Evolutionary conservation across 2,329 filamentous ascomycete genomes (phyloP), one percentile per base, ranked within the genome.

Genomic region (Botrytis cinerea): DNA sequence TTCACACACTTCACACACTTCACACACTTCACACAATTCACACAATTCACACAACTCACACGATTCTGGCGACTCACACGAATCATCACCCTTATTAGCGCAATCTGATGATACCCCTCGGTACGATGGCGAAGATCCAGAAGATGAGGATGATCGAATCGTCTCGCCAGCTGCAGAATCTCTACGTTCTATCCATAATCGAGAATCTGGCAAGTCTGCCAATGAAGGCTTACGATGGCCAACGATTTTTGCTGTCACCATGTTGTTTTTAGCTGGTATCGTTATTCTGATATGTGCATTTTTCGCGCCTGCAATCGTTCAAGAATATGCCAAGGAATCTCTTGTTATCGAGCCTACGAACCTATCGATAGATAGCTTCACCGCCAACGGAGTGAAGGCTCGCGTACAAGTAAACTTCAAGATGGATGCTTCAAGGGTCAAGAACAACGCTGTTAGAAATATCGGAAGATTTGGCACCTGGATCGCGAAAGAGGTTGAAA

Each of bases 271-370:
- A 2, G 79, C 90, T 10, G 85, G 91, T 9, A 78, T 95, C 35
- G 81, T 86, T 43, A 93, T 97, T 77, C 90, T 98, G 74, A 83
- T 92, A 25, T 84, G 95, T 73, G 93, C 91, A 25, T 97, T 97
- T 83, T 88, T 97, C 71, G 89, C 92, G 0, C 95, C 95, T 2
- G 90, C 92, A 25, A 89, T 91, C 12, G 89, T 97, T 18, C 90
- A 97, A 82, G 88, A 93, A 80, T 99, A 99, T 82, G 93, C 92
- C 67, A 92, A 95, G 82, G 87, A 95, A 81, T 93, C 95, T 4
- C 87, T 91, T 38, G 90, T 95, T 28, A 88, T 99, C 77, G 90
- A 95, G 80, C 93, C 96, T 2, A 94, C 92, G 9, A 92, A 91
- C 77, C 83, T 99, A 32, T 94, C 94, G 2, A 90, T 99, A 74